Conservation (phyloP, 106 monocot genomes). For the Chionographis japonica region DNA sequence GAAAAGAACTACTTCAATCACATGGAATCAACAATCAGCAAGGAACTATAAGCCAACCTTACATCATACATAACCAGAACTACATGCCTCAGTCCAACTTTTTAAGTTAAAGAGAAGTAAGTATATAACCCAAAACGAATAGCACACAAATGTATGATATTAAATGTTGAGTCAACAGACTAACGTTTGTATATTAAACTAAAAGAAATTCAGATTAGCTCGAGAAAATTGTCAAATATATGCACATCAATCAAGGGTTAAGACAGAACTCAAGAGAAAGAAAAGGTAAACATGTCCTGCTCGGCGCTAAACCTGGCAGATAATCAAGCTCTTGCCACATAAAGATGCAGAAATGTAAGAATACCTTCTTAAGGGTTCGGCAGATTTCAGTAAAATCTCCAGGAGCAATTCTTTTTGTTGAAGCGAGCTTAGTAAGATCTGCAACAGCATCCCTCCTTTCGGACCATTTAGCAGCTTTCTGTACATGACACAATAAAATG, state of each 20-base stretch:
- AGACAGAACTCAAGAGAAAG: background rate
- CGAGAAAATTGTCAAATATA: too few relatives aligned
- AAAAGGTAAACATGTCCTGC: background rate
- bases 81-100: too few relatives aligned
- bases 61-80: too few relatives aligned
- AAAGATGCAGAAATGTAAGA: background rate
- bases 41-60: background rate
- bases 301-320: background rate
- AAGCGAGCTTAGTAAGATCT: constrained; percentile 86
- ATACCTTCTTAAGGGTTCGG: constrained; percentile 91
- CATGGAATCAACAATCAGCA: background rate
- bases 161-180: too few relatives aligned
- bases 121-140: too few relatives aligned
- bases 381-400: constrained; percentile 95
- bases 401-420: constrained; percentile 86
- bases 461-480: constrained; percentile 99
- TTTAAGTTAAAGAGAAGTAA: too few relatives aligned
- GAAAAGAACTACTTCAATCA: background rate
- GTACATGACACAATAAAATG: constrained; percentile 13
- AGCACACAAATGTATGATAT: too few relatives aligned
- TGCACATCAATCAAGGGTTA: background rate
- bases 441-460: constrained; percentile 98
- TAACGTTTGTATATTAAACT: too few relatives aligned
- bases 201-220: too few relatives aligned
- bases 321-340: background rate